Percentiles rank a stretch among this genome's conserved stretches.
Conservation (phyloP, 352 stramenopile species). For the Phytophthora uliginosa region DNA sequence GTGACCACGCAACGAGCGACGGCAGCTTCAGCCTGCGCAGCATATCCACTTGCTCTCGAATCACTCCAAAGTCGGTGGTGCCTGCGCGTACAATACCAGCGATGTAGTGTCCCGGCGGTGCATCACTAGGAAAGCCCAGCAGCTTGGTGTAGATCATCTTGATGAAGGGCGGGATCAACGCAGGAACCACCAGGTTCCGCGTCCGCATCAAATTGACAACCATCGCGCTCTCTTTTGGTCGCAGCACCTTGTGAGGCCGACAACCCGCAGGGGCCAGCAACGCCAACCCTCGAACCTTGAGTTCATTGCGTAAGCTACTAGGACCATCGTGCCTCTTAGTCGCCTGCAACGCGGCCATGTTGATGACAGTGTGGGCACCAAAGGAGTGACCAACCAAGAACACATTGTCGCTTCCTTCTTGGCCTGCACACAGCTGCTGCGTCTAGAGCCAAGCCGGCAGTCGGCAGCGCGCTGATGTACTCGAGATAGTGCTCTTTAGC, state of each 20-base stretch:
- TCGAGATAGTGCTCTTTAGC: constrained; percentile 40
- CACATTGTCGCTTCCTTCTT: constrained; percentile 31
- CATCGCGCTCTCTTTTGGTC: constrained; percentile 40
- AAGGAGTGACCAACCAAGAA: constrained; percentile 69
- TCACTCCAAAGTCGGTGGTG: constrained; percentile 52
- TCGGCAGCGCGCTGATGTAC: constrained; percentile 40
- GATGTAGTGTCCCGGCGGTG: constrained; percentile 44
- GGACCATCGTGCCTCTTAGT: background rate
- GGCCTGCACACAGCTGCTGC: constrained; percentile 36
- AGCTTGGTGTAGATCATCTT: constrained; percentile 54
- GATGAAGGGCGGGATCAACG: constrained; percentile 22
- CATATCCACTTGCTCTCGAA: constrained; percentile 43
- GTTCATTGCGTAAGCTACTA: background rate
- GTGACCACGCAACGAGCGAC: constrained; percentile 54
- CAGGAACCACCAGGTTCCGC: constrained; percentile 28
- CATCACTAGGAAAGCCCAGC: constrained; percentile 38
- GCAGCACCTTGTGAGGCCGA: constrained; percentile 52
- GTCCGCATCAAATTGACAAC: constrained; percentile 40
- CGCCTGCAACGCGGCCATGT: constrained; percentile 52
- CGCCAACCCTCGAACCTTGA: constrained; percentile 45
- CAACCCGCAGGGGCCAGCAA: constrained; percentile 54
- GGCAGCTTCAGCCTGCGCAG: constrained; percentile 30
- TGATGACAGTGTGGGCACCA: constrained; percentile 58
- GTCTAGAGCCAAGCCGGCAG: constrained; percentile 41
- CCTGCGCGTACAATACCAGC: constrained; percentile 51